A percentile compares a stretch with the other conserved stretches of the same genome.
Evolutionary conservation across 225 moss, liverwort and hornwort species (phyloP).

Genomic region (Antitrichia curtipendula): DNA sequence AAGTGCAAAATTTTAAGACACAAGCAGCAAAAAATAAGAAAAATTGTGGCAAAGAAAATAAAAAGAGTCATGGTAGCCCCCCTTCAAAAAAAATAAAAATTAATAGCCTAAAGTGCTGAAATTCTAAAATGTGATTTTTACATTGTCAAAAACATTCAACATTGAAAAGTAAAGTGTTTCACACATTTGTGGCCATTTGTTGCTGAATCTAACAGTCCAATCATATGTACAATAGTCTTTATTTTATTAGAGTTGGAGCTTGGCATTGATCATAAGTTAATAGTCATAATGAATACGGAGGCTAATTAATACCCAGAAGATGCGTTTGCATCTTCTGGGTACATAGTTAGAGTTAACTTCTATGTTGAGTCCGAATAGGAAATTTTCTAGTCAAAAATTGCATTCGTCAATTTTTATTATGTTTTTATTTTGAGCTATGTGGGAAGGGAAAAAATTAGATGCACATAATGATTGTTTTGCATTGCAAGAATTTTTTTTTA

Average conservation of each 20-base stretch:
- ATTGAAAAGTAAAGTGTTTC: neutral
- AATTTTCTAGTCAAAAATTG: neutral
- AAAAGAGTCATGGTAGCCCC: accelerated
- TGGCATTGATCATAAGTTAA: neutral
- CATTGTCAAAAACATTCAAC: neutral
- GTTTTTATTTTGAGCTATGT: neutral
- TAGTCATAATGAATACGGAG: no score
- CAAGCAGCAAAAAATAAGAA: no score
- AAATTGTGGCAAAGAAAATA: neutral
- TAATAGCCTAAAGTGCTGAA: neutral
- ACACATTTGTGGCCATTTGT: accelerated
- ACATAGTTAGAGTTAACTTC: no score
- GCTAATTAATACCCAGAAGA: no score
- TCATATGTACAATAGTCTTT: accelerated
- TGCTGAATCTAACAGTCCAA: accelerated
- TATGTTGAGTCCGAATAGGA: accelerated
- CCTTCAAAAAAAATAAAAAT: no score
- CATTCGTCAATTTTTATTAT: neutral
- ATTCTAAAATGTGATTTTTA: neutral
- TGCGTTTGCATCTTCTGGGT: no score
- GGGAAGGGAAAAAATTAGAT: accelerated
- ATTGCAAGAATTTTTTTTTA: neutral
- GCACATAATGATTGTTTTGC: neutral
- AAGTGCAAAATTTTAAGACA: neutral
- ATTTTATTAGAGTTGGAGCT: neutral